These are phyloP conservation scores for Fistulinella prunicolor DNA, from an alignment of 768 basidiomycete genomes.

Conservation along the genomic window DNA sequence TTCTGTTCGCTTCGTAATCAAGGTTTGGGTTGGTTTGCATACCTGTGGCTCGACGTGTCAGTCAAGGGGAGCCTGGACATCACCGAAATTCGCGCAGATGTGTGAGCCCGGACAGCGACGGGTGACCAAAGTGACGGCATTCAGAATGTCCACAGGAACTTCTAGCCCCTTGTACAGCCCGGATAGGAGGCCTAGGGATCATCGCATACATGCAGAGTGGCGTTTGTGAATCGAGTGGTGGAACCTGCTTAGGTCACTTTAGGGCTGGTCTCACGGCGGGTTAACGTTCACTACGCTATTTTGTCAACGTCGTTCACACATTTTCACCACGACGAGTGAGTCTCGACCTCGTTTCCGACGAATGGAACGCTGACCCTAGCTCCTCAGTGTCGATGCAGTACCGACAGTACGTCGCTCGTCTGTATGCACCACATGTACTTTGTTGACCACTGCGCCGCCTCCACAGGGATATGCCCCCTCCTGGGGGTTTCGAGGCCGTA, in stretches of 20 bases:
- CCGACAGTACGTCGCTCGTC: constrained; percentile 28
- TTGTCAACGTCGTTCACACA: constrained; percentile 3
- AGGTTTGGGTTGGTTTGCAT: constrained; percentile 13
- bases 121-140: constrained; percentile 30
- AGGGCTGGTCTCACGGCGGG: constrained; percentile 24
- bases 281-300: neutral
- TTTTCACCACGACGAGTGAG: constrained; percentile 21
- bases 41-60: too few relatives aligned
- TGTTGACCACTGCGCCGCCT: constrained; percentile 9
- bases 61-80: too few relatives aligned
- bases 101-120: neutral
- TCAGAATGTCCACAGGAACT: constrained; percentile 23
- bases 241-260: constrained; percentile 16
- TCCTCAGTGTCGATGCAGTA: constrained; percentile 26
- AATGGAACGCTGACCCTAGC: neutral
- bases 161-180: neutral
- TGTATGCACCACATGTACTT: neutral
- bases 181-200: neutral
- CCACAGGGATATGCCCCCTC: constrained; percentile 90
- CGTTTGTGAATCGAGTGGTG: neutral
- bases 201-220: constrained; percentile 8
- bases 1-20: constrained; percentile 8
- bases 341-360: neutral
- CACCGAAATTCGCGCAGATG: neutral
- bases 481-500: constrained; percentile 88